Conservation (phyloP, 2,329 filamentous ascomycete genomes). For the Botrytis paeoniae region DNA sequence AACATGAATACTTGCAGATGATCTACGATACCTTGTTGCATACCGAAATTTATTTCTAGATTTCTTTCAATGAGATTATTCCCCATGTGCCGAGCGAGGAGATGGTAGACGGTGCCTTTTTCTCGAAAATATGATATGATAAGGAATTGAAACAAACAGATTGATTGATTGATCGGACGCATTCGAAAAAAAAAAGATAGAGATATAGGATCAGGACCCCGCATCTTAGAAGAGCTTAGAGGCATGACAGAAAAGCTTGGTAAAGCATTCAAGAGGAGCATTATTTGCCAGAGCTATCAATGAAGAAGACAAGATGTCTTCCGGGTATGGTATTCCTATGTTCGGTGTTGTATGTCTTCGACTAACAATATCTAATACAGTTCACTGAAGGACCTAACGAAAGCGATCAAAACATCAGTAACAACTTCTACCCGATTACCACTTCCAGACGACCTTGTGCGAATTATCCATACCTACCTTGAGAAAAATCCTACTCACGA, state of each 20-base stretch:
- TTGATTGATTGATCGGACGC: background rate
- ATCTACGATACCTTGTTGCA: conserved; percentile 1
- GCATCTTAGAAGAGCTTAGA: background rate
- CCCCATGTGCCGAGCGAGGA: background rate
- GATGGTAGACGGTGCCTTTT: background rate
- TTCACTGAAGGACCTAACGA: conserved; percentile 55
- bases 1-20: conserved; percentile 12
- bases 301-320: conserved; percentile 21
- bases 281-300: conserved; percentile 9
- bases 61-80: background rate
- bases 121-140: background rate
- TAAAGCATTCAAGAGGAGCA: conserved; percentile 1
- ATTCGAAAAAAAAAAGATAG: background rate
- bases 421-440: conserved; percentile 51
- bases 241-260: conserved; percentile 12
- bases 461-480: conserved; percentile 64
- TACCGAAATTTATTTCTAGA: background rate
- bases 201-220: background rate
- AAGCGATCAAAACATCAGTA: conserved; percentile 52
- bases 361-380: conserved; percentile 24
- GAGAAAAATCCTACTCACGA: conserved; percentile 66
- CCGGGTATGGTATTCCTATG: conserved; percentile 8
- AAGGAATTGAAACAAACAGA: background rate
- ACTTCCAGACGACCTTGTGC: conserved; percentile 62
- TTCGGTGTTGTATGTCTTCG: background rate